Percentiles rank a stretch among this genome's conserved stretches.
Conservation (phyloP, 768 basidiomycete genomes). For the Daedaleopsis sinensis region DNA sequence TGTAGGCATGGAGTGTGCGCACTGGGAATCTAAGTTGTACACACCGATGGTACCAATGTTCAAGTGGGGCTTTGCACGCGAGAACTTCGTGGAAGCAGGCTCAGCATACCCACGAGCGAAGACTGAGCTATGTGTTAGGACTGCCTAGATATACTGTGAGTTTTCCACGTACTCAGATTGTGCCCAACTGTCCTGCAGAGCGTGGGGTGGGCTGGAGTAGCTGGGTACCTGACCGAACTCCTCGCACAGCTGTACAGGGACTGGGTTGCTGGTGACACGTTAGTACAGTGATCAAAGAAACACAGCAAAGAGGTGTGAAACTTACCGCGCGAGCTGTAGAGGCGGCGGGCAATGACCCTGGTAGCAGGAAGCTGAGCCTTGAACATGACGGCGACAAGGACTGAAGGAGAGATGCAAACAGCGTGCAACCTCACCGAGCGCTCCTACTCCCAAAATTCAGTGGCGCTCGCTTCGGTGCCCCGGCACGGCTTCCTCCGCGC, state of each 20-base stretch:
- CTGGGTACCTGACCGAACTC: conserved; percentile 29
- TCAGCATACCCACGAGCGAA: conserved; percentile 78
- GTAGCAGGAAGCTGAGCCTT: conserved; percentile 49
- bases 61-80: conserved; percentile 86
- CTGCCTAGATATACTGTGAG: not conserved
- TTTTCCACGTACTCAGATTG: conserved; percentile 18
- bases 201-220: conserved; percentile 19
- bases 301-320: not conserved
- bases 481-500: conserved; percentile 22
- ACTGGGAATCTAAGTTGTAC: conserved; percentile 7
- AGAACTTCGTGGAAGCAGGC: conserved; percentile 50
- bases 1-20: too few relatives aligned
- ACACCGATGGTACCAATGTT: conserved; percentile 93
- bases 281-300: not conserved
- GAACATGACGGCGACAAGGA: conserved; percentile 43
- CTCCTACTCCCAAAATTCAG: conserved; percentile 16
- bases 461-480: not conserved
- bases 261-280: conserved; percentile 25
- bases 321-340: conserved; percentile 49
- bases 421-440: conserved; percentile 1
- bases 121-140: conserved; percentile 35
- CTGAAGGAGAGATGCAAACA: conserved; percentile 1
- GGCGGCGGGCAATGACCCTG: conserved; percentile 50
- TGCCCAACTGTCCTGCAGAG: conserved; percentile 24
- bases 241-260: conserved; percentile 30